These are phyloP conservation scores for Veloboletus limbatus DNA, from an alignment of 1,284 basidiomycete species.

Conservation along the genomic window DNA sequence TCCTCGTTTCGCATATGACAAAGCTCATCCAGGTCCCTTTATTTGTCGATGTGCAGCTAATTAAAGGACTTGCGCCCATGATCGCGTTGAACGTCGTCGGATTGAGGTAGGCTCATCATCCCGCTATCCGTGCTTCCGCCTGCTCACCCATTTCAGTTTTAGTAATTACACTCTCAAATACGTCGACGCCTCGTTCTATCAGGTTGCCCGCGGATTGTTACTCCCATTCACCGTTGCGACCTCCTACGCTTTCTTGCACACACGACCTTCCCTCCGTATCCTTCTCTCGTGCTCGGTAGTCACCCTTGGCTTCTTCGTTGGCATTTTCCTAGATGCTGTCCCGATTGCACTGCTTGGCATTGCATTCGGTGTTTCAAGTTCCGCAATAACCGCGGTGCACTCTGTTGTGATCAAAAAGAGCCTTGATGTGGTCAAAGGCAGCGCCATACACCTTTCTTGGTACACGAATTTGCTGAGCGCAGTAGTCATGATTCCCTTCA, in stretches of 20 bases:
- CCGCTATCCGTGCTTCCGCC: background rate
- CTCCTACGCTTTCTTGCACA: conserved; percentile 67
- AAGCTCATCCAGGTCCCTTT: conserved; percentile 63
- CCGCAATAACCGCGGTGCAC: conserved; percentile 75
- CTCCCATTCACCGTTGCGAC: conserved; percentile 84
- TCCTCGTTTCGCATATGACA: conserved; percentile 59
- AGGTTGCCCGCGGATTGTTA: conserved; percentile 83
- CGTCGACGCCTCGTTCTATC: conserved; percentile 90
- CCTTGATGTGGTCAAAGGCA: conserved; percentile 71
- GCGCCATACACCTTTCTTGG: conserved; percentile 78
- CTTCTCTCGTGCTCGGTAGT: conserved; percentile 71
- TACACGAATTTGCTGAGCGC: conserved; percentile 80
- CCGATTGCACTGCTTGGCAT: conserved; percentile 62
- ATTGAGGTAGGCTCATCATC: conserved; percentile 54
- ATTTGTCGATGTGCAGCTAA: conserved; percentile 55
- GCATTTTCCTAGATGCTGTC: conserved; percentile 75
- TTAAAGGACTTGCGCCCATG: conserved; percentile 73
- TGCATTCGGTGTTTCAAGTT: conserved; percentile 72
- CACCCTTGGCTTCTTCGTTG: conserved; percentile 81
- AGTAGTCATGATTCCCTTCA: conserved; percentile 59
- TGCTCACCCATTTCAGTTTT: conserved; percentile 47
- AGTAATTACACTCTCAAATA: conserved; percentile 90
- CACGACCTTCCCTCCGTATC: conserved; percentile 71
- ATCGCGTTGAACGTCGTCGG: conserved; percentile 75
- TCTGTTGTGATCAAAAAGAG: conserved; percentile 86